phyloP scores from a whole-genome alignment of 2,329 filamentous ascomycete genomes.

The Xylaria digitata region DNA sequence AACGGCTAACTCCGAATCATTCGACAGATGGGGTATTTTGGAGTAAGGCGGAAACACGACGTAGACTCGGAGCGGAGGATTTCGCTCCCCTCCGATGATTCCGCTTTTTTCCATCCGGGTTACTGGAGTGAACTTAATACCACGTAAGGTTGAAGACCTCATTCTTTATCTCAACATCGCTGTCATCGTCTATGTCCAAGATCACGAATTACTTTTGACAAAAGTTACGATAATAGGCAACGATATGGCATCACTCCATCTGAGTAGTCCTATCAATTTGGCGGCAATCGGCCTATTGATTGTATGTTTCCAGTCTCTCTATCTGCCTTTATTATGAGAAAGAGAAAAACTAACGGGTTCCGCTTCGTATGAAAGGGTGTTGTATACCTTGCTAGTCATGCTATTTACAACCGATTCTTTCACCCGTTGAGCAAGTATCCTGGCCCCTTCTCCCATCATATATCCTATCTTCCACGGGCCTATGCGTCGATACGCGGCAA shows the following conservation, averaged over 20 bases:
- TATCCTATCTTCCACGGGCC: slow-evolving; percentile 38
- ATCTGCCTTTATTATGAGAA: slow-evolving; percentile 29
- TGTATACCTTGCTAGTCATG: slow-evolving; percentile 4
- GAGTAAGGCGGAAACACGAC: too few relatives aligned
- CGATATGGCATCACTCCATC: slow-evolving; percentile 13
- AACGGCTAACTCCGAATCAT: too few relatives aligned
- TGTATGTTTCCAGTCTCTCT: slow-evolving; percentile 5
- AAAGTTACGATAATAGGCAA: not conserved
- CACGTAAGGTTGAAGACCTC: not conserved
- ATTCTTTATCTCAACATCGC: not conserved
- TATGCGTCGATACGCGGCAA: slow-evolving; percentile 37
- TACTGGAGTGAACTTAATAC: not conserved
- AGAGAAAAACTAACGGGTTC: not conserved
- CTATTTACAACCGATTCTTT: slow-evolving; percentile 45
- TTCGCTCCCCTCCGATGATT: too few relatives aligned
- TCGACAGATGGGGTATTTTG: too few relatives aligned
- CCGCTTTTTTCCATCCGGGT: too few relatives aligned
- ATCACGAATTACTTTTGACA: not conserved
- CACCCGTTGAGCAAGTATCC: slow-evolving; percentile 45
- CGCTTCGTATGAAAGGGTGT: not conserved
- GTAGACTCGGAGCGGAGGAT: too few relatives aligned
- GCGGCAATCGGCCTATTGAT: slow-evolving; percentile 2
- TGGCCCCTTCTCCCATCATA: slow-evolving; percentile 43
- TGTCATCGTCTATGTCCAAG: not conserved
- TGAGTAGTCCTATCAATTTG: slow-evolving; percentile 20